Percentiles rank a stretch among this genome's conserved stretches.
Evolutionary conservation across 1,284 basidiomycete genomes (phyloP).

Genomic region (Fistulina hepatica): DNA sequence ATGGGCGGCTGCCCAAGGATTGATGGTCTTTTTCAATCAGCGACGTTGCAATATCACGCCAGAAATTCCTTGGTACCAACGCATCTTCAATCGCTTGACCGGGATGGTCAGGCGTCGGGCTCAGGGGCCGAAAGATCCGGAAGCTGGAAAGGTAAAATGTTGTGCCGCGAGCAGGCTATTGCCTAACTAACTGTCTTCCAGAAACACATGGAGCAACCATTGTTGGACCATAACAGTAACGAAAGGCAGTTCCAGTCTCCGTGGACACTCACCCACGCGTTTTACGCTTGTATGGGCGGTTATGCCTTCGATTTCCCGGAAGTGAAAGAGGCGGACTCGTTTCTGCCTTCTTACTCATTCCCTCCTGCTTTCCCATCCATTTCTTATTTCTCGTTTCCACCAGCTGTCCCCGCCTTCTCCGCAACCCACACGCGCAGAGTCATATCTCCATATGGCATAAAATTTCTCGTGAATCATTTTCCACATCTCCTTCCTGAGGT

Average conservation of each 20-base stretch:
- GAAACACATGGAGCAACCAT: background rate
- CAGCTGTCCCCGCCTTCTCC: too few species aligned
- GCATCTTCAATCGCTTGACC: too few species aligned
- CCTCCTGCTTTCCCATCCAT: too few species aligned
- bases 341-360: too few species aligned
- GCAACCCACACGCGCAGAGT: conserved; percentile 3
- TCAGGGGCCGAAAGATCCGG: background rate
- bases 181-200: background rate
- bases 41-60: too few species aligned
- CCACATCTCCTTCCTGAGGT: conserved; percentile 12
- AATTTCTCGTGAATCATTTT: conserved; percentile 11
- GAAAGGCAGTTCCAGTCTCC: too few species aligned
- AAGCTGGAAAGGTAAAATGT: background rate
- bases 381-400: too few species aligned
- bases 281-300: conserved; percentile 17
- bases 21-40: too few species aligned
- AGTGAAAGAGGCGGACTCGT: conserved; percentile 2
- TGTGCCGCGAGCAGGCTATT: background rate
- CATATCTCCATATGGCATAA: conserved; percentile 9
- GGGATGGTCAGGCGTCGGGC: too few species aligned
- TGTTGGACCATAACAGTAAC: background rate
- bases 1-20: background rate
- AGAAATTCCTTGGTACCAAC: too few species aligned
- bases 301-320: conserved; percentile 14
- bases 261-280: conserved; percentile 14